Conservation (phyloP, 1,284 basidiomycete genomes). For the Trametes polyzona region DNA sequence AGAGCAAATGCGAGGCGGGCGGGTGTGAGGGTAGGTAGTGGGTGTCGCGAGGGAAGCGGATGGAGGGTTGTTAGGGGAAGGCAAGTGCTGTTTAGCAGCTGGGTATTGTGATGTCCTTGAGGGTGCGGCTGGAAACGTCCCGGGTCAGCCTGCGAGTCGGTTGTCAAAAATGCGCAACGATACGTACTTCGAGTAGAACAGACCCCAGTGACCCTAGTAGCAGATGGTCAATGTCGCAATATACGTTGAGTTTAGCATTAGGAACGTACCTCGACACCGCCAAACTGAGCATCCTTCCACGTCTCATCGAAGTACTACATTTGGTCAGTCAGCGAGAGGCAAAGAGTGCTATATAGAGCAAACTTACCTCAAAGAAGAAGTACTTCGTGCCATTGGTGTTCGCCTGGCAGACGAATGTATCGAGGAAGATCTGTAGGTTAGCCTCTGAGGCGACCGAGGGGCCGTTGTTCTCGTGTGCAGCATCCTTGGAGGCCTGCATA, state of each 20-base stretch:
- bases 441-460: constrained; percentile 67
- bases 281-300: constrained; percentile 80
- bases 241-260: too few species aligned
- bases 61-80: neutral
- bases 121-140: constrained; percentile 14
- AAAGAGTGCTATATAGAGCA: neutral
- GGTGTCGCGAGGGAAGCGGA: constrained; percentile 10
- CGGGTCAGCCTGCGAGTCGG: neutral
- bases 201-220: constrained; percentile 57
- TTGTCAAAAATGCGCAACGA: neutral
- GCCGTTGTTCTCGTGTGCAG: constrained; percentile 60
- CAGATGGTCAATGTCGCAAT: too few species aligned
- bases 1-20: neutral
- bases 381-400: constrained; percentile 83
- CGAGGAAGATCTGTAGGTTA: constrained; percentile 77
- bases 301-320: constrained; percentile 79
- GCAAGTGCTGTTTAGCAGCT: constrained; percentile 10
- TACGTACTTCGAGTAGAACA: constrained; percentile 64
- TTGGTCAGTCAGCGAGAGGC: neutral
- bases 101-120: constrained; percentile 26
- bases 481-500: constrained; percentile 59
- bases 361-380: constrained; percentile 79
- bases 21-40: neutral
- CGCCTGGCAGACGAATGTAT: constrained; percentile 88
- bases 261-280: constrained; percentile 79